Evolutionary conservation across 306 rosid species (phyloP).

Genomic region (Crotalaria pallida): DNA sequence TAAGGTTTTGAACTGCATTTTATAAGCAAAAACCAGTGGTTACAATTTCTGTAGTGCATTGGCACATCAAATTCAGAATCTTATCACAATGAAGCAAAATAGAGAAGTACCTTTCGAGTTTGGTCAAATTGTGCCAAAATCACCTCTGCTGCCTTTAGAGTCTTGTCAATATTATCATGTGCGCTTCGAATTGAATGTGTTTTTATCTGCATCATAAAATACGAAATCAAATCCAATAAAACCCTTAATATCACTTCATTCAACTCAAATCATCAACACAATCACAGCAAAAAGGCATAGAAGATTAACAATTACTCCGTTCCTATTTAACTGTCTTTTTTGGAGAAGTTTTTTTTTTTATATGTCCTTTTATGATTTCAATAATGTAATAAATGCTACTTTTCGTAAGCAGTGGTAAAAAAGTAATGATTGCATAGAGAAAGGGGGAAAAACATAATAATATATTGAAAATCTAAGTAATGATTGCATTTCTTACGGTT

Average conservation of each 20-base stretch:
- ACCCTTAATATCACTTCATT: not conserved
- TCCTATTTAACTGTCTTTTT: too few species aligned
- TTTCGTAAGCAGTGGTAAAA: too few species aligned
- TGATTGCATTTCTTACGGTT: too few species aligned
- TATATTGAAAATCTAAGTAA: too few species aligned
- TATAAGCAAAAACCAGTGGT: not conserved
- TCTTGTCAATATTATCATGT: slow-evolving; percentile 84
- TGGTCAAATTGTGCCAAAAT: slow-evolving; percentile 74
- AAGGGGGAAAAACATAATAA: too few species aligned
- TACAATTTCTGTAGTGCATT: not conserved
- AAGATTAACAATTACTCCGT: too few species aligned
- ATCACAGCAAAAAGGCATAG: too few species aligned
- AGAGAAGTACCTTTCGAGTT: slow-evolving; percentile 61
- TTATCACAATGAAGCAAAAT: not conserved
- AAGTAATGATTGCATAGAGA: too few species aligned
- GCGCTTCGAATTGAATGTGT: slow-evolving; percentile 91
- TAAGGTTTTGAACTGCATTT: too few species aligned
- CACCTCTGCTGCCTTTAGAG: slow-evolving; percentile 69
- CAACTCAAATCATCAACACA: not conserved
- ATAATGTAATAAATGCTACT: too few species aligned
- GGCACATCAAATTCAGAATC: not conserved
- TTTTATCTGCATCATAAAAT: slow-evolving; percentile 52
- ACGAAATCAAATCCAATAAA: not conserved
- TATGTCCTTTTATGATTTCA: too few species aligned
- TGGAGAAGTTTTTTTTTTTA: too few species aligned